Conservation (phyloP, 2,329 filamentous ascomycete genomes). For the Aspergillus cejpii region DNA sequence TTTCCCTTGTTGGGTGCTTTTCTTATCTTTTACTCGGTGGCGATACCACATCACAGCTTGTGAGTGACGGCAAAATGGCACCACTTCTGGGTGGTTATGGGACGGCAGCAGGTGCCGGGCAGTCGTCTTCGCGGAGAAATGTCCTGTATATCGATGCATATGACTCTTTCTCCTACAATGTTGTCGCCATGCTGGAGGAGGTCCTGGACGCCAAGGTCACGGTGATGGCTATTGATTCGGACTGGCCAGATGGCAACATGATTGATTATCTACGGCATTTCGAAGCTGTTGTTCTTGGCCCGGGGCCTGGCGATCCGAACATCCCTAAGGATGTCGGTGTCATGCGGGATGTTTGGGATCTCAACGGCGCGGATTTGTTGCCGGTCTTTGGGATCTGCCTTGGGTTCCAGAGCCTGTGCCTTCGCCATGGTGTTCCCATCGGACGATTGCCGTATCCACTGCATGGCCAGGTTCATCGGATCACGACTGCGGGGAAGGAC, state of each 20-base stretch:
- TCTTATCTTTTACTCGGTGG: too few relatives aligned
- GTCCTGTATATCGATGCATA: slow-evolving; percentile 93
- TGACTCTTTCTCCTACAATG: slow-evolving; percentile 95
- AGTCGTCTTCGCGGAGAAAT: slow-evolving; percentile 16
- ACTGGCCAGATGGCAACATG: slow-evolving; percentile 40
- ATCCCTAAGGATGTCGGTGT: slow-evolving; percentile 71
- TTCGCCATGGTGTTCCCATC: slow-evolving; percentile 61
- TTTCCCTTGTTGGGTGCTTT: background rate
- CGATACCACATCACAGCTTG: background rate
- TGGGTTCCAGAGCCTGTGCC: slow-evolving; percentile 75
- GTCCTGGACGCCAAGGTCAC: slow-evolving; percentile 61
- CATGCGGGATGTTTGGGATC: slow-evolving; percentile 67
- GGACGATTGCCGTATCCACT: slow-evolving; percentile 62
- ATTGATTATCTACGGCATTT: slow-evolving; percentile 53
- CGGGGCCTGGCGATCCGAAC: slow-evolving; percentile 77
- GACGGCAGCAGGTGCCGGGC: slow-evolving; percentile 10
- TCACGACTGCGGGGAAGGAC: slow-evolving; percentile 55
- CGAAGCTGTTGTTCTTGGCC: slow-evolving; percentile 82
- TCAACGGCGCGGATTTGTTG: slow-evolving; percentile 53
- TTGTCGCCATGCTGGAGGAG: slow-evolving; percentile 71
- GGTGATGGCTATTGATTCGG: slow-evolving; percentile 63
- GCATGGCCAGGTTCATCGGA: slow-evolving; percentile 70
- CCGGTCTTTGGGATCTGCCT: slow-evolving; percentile 85
- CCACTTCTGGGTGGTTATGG: slow-evolving; percentile 26
- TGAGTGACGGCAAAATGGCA: slow-evolving; percentile 17